A percentile compares a stretch with the other conserved stretches of the same genome.
Evolutionary conservation across 495 filamentous ascomycete species (phyloP).

Genomic region (Penicillium nucicola): DNA sequence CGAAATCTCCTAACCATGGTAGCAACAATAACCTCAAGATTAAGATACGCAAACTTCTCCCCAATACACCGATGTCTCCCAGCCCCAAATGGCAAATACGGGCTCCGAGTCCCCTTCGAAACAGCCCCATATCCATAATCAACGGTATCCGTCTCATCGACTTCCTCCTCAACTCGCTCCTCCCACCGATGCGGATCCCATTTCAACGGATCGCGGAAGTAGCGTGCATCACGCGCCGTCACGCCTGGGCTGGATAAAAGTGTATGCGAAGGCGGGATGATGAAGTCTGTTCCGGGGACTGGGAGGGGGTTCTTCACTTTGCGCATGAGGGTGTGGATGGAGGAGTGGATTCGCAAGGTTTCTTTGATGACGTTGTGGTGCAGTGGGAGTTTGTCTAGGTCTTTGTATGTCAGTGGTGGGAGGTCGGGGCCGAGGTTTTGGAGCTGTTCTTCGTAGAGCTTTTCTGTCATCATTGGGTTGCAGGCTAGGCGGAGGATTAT

Average conservation of each 20-base stretch:
- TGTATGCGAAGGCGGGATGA: slow-evolving; percentile 70
- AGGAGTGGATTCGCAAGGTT: slow-evolving; percentile 74
- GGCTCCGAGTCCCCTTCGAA: slow-evolving; percentile 78
- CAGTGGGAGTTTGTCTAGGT: slow-evolving; percentile 66
- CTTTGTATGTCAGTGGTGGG: slow-evolving; percentile 61
- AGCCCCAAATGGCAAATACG: slow-evolving; percentile 93
- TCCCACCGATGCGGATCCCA: slow-evolving; percentile 96
- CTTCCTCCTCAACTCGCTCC: slow-evolving; percentile 48
- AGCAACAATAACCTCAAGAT: slow-evolving; percentile 82
- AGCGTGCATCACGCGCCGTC: slow-evolving; percentile 61
- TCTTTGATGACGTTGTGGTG: slow-evolving; percentile 73
- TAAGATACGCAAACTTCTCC: slow-evolving; percentile 94
- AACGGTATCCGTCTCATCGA: slow-evolving; percentile 65
- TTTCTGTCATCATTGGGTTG: slow-evolving; percentile 67
- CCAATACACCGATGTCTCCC: slow-evolving; percentile 94
- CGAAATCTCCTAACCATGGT: slow-evolving; percentile 73
- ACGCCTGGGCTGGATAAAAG: slow-evolving; percentile 82
- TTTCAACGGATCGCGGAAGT: slow-evolving; percentile 74
- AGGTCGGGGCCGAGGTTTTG: slow-evolving; percentile 58
- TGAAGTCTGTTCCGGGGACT: slow-evolving; percentile 72
- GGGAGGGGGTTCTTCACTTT: slow-evolving; percentile 77
- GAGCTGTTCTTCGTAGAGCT: slow-evolving; percentile 73
- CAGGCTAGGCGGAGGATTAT: slow-evolving; percentile 76
- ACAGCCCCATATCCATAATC: slow-evolving; percentile 96
- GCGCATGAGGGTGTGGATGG: slow-evolving; percentile 83